Evolutionary conservation across 2,329 filamentous ascomycete genomes (phyloP).

Genomic region (Talaromyces marneffei): DNA sequence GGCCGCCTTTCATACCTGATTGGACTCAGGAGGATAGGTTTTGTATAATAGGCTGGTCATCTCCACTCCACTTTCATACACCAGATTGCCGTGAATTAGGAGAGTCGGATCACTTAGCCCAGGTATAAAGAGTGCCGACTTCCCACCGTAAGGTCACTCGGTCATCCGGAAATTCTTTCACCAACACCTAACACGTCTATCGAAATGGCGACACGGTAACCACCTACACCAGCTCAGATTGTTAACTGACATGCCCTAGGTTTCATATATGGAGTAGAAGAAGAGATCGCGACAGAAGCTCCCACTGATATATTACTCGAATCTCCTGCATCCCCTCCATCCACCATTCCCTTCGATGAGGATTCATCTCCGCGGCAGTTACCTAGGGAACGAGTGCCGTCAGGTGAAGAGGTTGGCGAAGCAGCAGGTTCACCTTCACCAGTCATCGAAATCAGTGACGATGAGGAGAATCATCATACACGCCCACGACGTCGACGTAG

Average conservation of each 20-base stretch:
- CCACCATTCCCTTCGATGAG: not conserved
- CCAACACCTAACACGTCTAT: not conserved
- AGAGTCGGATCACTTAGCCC: too few relatives aligned
- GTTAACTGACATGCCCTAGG: not conserved
- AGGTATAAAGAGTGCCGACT: constrained; percentile 1
- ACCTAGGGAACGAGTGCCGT: not conserved
- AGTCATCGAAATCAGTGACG: not conserved
- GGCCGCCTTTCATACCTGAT: not conserved
- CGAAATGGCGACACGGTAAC: not conserved
- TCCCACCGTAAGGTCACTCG: not conserved
- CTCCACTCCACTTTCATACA: not conserved
- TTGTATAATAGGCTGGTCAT: not conserved
- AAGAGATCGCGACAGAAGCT: not conserved
- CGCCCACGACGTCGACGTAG: not conserved
- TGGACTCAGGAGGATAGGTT: not conserved
- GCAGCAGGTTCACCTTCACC: not conserved
- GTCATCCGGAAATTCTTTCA: not conserved
- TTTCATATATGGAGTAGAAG: constrained; percentile 2
- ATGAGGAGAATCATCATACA: too few relatives aligned
- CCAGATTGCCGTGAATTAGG: too few relatives aligned
- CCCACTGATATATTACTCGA: not conserved
- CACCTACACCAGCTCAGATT: not conserved
- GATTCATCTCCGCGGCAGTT: not conserved
- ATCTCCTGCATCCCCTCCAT: not conserved
- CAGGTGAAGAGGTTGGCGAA: not conserved